A percentile compares a stretch with the other conserved stretches of the same genome.
phyloP scores from a whole-genome alignment of 306 rosid species.

The Cucumis hystrix region DNA sequence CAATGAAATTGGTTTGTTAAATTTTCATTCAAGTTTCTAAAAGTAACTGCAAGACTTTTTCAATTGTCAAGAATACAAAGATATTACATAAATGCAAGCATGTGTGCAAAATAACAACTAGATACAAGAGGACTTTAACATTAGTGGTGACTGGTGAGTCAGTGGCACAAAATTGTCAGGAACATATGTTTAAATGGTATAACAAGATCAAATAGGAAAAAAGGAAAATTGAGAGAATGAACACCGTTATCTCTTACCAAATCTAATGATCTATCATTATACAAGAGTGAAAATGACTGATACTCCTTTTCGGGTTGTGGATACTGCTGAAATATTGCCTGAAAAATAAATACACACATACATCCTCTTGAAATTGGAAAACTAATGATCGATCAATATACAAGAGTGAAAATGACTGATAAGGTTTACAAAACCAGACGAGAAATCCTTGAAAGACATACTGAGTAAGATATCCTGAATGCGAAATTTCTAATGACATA shows the following conservation, averaged over 20 bases:
- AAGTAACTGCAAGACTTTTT: background rate
- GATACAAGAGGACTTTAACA: background rate
- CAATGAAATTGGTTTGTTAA: background rate
- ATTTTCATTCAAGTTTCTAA: background rate
- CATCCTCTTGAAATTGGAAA: constrained; percentile 11
- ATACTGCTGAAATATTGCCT: constrained; percentile 93
- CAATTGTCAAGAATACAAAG: background rate
- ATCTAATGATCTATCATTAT: constrained; percentile 75
- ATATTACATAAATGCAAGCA: background rate
- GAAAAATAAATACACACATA: constrained; percentile 22
- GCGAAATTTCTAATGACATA: background rate
- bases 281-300: constrained; percentile 92
- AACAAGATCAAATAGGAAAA: constrained; percentile 5
- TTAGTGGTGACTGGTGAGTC: background rate
- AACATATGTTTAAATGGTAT: background rate
- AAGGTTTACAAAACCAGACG: constrained; percentile 5
- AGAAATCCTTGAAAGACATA: constrained; percentile 1
- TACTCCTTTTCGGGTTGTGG: constrained; percentile 98
- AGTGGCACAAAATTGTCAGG: background rate
- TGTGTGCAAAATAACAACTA: background rate
- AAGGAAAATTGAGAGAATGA: background rate
- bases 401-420: background rate
- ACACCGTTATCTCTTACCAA: constrained; percentile 50
- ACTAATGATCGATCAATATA: background rate
- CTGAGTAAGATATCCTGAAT: background rate